Conservation (phyloP, 2,329 filamentous ascomycete genomes). For the Neonectria coccinea region DNA sequence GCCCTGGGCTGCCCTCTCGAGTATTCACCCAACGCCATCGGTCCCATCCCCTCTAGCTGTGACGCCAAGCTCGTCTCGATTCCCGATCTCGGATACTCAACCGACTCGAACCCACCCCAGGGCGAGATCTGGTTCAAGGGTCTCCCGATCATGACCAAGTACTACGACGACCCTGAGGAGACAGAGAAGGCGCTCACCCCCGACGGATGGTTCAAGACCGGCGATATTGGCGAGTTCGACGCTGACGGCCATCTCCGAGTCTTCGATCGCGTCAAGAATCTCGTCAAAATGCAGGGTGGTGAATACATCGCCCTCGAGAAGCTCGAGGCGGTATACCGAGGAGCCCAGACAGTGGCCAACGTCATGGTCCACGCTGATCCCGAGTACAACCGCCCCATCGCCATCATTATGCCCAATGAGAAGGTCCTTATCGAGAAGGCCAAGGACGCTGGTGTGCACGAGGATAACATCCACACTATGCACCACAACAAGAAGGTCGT, state of each 20-base stretch:
- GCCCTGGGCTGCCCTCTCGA: slow-evolving; percentile 86
- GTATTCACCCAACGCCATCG: slow-evolving; percentile 82
- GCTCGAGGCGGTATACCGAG: slow-evolving; percentile 91
- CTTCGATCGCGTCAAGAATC: slow-evolving; percentile 97
- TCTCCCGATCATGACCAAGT: slow-evolving; percentile 77
- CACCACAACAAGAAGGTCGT: slow-evolving; percentile 75
- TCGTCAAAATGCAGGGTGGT: slow-evolving; percentile 94
- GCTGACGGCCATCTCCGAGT: slow-evolving; percentile 82
- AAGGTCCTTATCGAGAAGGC: slow-evolving; percentile 72
- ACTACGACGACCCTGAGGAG: slow-evolving; percentile 89
- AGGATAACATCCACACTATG: slow-evolving; percentile 76
- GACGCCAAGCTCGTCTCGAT: slow-evolving; percentile 95
- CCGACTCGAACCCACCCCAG: slow-evolving; percentile 81
- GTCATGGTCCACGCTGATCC: slow-evolving; percentile 87
- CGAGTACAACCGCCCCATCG: slow-evolving; percentile 81
- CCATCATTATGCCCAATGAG: slow-evolving; percentile 79
- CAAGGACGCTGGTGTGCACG: slow-evolving; percentile 70
- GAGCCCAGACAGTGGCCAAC: slow-evolving; percentile 81
- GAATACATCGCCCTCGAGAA: slow-evolving; percentile 98
- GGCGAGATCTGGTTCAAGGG: slow-evolving; percentile 94
- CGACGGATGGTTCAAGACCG: slow-evolving; percentile 97
- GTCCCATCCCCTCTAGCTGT: slow-evolving; percentile 79
- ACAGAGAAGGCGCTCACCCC: slow-evolving; percentile 80
- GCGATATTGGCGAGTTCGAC: slow-evolving; percentile 94
- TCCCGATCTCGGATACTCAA: slow-evolving; percentile 86